These are phyloP conservation scores for Raffaelea albimanens DNA, from an alignment of 2,329 filamentous ascomycete genomes.

Conservation along the genomic window DNA sequence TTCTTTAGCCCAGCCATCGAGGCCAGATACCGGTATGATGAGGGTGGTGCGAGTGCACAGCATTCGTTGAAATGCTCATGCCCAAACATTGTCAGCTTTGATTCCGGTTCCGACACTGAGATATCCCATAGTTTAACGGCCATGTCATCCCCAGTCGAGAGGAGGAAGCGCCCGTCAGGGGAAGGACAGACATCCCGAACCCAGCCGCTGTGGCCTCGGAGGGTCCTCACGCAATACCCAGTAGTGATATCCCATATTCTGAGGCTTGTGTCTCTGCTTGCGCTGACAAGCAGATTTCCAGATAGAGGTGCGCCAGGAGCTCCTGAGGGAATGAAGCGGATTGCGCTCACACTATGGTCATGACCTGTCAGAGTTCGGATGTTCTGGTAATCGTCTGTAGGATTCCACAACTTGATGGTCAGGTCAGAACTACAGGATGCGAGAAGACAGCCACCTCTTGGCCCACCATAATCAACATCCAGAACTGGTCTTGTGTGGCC, in stretches of 20 bases:
- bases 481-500: too few species aligned
- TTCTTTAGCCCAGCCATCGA: conserved; percentile 75
- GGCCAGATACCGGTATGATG: conserved; percentile 69
- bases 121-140: conserved; percentile 81
- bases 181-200: conserved; percentile 82
- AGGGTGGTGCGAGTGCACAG: conserved; percentile 73
- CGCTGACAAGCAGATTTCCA: conserved; percentile 77
- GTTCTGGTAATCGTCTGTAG: conserved; percentile 87
- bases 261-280: conserved; percentile 75
- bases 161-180: conserved; percentile 69
- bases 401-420: conserved; percentile 93
- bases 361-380: conserved; percentile 85
- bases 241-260: conserved; percentile 90
- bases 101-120: conserved; percentile 52
- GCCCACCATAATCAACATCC: too few species aligned
- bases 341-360: conserved; percentile 82
- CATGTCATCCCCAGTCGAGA: conserved; percentile 77
- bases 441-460: too few species aligned
- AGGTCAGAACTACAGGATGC: conserved; percentile 79
- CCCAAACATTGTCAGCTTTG: conserved; percentile 70
- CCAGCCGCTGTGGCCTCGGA: conserved; percentile 80
- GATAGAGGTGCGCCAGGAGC: too few species aligned
- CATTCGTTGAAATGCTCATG: conserved; percentile 85
- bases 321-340: conserved; percentile 79
- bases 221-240: conserved; percentile 85